Evolutionary conservation across 2,329 filamentous ascomycete genomes (phyloP), one percentile per base, ranked within the genome.

Genomic region (Cordyceps farinosa): DNA sequence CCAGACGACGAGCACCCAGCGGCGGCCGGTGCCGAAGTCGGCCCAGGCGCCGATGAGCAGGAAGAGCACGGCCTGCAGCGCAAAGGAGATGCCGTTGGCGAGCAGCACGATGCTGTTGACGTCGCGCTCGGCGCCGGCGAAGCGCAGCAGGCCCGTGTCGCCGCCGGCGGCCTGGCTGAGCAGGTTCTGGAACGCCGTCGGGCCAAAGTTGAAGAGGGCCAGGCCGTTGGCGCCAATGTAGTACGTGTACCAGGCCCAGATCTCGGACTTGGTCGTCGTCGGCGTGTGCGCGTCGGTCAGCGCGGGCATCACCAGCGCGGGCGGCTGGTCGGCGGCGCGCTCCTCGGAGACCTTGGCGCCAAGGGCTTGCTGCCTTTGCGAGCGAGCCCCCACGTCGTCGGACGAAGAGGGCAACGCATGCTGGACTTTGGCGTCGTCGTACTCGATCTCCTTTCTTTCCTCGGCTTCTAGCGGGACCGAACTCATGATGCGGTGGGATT

Each of bases 221-320:
- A 81, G 80, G 6, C 87, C 87, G 71, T 89, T 89, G 70, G 87
- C 84, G 53, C 87, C 87, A 58, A 89, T 82, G 70, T 89, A 89
- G 73, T 89, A 89, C 40, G 67, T 64, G 61, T 75, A 74, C 59
- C 61, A 67, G 34, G 65, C 34, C 53, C 65, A 61, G 34, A 67
- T 65, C 38, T 65, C 63, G 30, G 45, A 47, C 11, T 22, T 52
- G 1, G 63, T 65, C 15, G 63, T 65, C 8, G 52, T 58, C 27
- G 63, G 45, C 10, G 62, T 58, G 32, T 62, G 22, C 27, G 30
- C 48, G 40, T 65, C 63, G 29, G 63, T 58, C 29, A 65, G 47
- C 6, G 48, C 63, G 27, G 63, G 58, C 58, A 53, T 61, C 52
- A 65, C 63, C 38, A 57, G 51, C 1, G 52, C 63, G 1, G 56